A percentile compares a stretch with the other conserved stretches of the same genome.
Conservation (phyloP, 78 protist species). For the Salpingoeca rosetta region DNA sequence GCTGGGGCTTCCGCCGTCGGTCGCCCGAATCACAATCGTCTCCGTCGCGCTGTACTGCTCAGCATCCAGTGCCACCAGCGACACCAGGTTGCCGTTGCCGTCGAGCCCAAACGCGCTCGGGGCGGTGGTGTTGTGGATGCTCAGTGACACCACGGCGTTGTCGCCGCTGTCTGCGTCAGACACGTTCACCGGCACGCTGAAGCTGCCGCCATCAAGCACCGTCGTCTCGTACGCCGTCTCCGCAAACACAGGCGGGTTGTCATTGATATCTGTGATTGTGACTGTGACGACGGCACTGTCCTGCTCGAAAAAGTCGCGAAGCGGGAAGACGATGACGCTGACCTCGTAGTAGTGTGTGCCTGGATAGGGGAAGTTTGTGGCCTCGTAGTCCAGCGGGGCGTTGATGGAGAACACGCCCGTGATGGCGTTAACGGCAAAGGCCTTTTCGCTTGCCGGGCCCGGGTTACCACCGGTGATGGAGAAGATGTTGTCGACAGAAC, state of each 20-base stretch:
- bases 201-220: neutral
- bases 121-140: neutral
- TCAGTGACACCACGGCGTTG: neutral
- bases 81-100: neutral
- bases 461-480: neutral
- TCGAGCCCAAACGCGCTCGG: neutral
- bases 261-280: neutral
- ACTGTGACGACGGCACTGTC: neutral
- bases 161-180: too few relatives aligned
- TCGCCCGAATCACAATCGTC: too few relatives aligned
- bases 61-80: neutral
- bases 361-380: too few relatives aligned
- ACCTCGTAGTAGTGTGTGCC: neutral
- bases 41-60: too few relatives aligned
- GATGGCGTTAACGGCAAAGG: neutral
- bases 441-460: neutral
- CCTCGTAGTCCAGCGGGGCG: neutral
- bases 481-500: neutral
- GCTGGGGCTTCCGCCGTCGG: too few relatives aligned
- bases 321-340: neutral
- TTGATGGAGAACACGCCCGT: neutral
- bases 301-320: neutral
- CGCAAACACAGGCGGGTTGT: neutral
- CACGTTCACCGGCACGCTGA: neutral
- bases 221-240: too few relatives aligned